Percentiles rank a stretch among this genome's conserved stretches.
Conservation (phyloP, 2,329 filamentous ascomycete genomes). For the Monascus ruber region DNA sequence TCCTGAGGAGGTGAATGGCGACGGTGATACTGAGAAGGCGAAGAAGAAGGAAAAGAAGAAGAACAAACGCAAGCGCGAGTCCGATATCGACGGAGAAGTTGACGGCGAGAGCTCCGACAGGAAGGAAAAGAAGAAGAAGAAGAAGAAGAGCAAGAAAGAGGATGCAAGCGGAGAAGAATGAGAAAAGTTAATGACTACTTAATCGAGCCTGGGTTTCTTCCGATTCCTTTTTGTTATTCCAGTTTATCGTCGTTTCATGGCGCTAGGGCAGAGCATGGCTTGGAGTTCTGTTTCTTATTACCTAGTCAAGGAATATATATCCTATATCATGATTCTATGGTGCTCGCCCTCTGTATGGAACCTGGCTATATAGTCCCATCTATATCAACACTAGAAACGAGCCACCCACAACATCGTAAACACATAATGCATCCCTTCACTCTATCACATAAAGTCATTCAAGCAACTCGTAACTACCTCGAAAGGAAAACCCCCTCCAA, state of each 20-base stretch:
- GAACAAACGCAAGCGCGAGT: constrained; percentile 31
- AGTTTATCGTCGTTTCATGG: constrained; percentile 5
- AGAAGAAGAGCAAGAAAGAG: constrained; percentile 30
- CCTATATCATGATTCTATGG: too few species aligned
- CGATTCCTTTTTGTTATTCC: constrained; percentile 6
- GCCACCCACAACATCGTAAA: too few species aligned
- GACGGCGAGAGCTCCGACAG: constrained; percentile 32
- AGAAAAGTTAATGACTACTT: constrained; percentile 6
- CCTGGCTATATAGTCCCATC: too few species aligned
- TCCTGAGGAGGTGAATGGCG: constrained; percentile 59
- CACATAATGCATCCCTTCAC: too few species aligned
- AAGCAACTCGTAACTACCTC: neutral
- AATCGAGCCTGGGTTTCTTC: constrained; percentile 2
- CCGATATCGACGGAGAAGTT: constrained; percentile 22
- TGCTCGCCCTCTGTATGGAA: too few species aligned
- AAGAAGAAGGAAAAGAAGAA: constrained; percentile 36
- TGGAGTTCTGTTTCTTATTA: neutral
- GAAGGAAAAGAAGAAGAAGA: constrained; percentile 51
- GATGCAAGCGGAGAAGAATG: constrained; percentile 16
- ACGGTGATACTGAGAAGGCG: constrained; percentile 45
- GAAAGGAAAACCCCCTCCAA: neutral
- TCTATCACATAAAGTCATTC: neutral
- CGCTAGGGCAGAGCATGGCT: neutral
- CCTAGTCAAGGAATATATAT: too few species aligned
- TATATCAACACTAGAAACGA: too few species aligned